Conservation (phyloP, 2,329 filamentous ascomycete species). For the Dryadomyces quercus-mongolicae region DNA sequence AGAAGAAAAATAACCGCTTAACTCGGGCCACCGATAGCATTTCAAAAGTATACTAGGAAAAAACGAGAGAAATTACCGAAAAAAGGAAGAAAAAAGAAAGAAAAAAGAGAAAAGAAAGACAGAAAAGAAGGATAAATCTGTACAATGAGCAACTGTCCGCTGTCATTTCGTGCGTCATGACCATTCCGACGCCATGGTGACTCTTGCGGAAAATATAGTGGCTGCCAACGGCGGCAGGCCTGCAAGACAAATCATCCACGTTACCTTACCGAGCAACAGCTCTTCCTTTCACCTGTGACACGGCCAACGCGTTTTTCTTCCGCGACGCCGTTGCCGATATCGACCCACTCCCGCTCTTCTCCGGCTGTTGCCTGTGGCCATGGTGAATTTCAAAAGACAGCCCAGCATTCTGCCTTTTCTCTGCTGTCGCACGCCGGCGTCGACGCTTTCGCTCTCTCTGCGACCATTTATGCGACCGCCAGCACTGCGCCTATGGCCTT, state of each 20-base stretch:
- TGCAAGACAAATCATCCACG: too few species aligned
- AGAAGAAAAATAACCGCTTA: not conserved
- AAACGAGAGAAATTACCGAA: not conserved
- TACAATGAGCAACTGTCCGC: not conserved
- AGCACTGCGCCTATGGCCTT: slow-evolving; percentile 6
- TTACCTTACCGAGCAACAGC: too few species aligned
- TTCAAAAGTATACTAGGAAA: too few species aligned
- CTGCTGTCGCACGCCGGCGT: not conserved
- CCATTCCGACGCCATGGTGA: too few species aligned
- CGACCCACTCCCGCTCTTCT: too few species aligned
- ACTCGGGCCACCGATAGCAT: not conserved
- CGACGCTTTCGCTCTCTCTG: slow-evolving; percentile 1
- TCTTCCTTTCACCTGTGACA: too few species aligned
- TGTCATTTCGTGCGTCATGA: not conserved
- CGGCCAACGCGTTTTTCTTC: too few species aligned
- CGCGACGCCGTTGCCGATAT: too few species aligned
- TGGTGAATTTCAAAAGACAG: not conserved
- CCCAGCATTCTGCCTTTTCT: slow-evolving; percentile 8
- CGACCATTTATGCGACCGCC: slow-evolving; percentile 9
- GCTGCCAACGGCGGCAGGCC: too few species aligned
- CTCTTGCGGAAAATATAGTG: too few species aligned
- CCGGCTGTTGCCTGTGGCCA: too few species aligned
- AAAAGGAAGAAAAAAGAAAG: not conserved
- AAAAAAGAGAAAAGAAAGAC: not conserved
- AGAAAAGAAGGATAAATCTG: not conserved